These are phyloP conservation scores for Aeminium ludgeri DNA, from an alignment of 495 filamentous ascomycete species.

Conservation along the genomic window DNA sequence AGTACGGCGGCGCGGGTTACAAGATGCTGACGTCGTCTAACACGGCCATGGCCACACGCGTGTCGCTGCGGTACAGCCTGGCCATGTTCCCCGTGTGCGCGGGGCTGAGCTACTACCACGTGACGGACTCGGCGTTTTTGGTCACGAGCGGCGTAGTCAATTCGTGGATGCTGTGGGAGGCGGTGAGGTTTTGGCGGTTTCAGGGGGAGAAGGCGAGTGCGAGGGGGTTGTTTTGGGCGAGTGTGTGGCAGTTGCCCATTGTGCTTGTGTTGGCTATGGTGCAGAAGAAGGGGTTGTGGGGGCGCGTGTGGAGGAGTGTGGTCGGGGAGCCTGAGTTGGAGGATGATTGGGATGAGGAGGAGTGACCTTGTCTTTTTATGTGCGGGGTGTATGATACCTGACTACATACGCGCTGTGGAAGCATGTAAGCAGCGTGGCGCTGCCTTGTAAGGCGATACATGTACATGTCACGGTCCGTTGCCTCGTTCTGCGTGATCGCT, in stretches of 20 bases:
- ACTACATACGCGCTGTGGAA: too few relatives aligned
- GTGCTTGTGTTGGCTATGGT: slow-evolving; percentile 80
- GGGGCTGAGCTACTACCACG: slow-evolving; percentile 59
- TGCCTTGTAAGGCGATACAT: too few relatives aligned
- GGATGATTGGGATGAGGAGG: slow-evolving; percentile 23
- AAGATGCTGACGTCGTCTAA: slow-evolving; percentile 85
- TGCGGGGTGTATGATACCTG: too few relatives aligned
- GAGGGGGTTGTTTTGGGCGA: slow-evolving; percentile 84
- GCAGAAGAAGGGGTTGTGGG: slow-evolving; percentile 91
- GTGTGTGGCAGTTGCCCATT: slow-evolving; percentile 89
- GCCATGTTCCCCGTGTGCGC: slow-evolving; percentile 76
- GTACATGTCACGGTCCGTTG: too few relatives aligned
- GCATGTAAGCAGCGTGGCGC: too few relatives aligned
- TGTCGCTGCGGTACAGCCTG: slow-evolving; percentile 75
- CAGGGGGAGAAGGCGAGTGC: slow-evolving; percentile 69
- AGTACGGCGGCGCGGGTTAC: slow-evolving; percentile 78
- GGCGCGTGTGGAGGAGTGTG: slow-evolving; percentile 56
- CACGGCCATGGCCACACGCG: slow-evolving; percentile 62
- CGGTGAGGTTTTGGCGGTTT: slow-evolving; percentile 62
- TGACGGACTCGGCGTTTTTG: slow-evolving; percentile 80
- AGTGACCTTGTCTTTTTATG: not conserved
- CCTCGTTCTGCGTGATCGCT: too few relatives aligned
- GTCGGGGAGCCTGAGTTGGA: slow-evolving; percentile 36
- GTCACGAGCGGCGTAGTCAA: slow-evolving; percentile 69
- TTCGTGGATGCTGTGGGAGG: slow-evolving; percentile 68